Base-by-base conservation (phyloP, 768 basidiomycete species). In the Mycena sanguinolenta region DNA sequence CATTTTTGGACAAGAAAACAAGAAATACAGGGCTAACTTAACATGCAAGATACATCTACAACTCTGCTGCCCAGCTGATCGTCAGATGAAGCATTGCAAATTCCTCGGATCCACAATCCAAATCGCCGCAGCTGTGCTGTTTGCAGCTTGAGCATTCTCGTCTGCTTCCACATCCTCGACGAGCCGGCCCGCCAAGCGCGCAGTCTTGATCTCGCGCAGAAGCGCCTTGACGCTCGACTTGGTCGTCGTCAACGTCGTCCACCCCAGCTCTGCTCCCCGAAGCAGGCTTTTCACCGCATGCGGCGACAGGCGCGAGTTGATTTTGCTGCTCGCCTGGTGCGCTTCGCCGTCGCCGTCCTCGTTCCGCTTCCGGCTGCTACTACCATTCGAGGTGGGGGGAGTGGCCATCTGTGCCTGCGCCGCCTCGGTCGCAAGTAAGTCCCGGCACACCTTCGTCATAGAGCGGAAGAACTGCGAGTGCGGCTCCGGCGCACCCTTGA, bases 201-300 rank as follows among this genome's bases (percentile, higher is more conserved):
- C 81, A 23, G 79, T 75, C 67, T 84, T 87, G 79, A 95, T 87
- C 78, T 92, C 92, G 69, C 89, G 84, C 67, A 95, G 71, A 25
- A 96, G 84, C 30, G 90, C 90, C 75, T 87, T 91, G 32, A 96
- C 89, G 73, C 95, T 94, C 38, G 91, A 87, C 73, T 89, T 86
- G 74, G 96, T 97, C 7, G 94, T 94, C 2, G 95, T 96, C 59
- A 97, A 81, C 14, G 93, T 94, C 68, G 95, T 96, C 92, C 93
- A 91, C 0, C 91, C 90, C 36, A 87, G 80, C 54, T 82, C 82
- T 0, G 91, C 88, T 14, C 95, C 95, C 75, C 88, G 88, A 32
- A 91, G 80, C 82, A 96, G 83, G 66, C 92, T 94, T 67, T 89
- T 85, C 7, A 94, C 87, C 0, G 95, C 96, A 77, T 96, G 95